Percentiles rank a stretch among this genome's conserved stretches.
phyloP scores from a whole-genome alignment of 2,329 filamentous ascomycete species.

The Ophiostoma pallidulum region DNA sequence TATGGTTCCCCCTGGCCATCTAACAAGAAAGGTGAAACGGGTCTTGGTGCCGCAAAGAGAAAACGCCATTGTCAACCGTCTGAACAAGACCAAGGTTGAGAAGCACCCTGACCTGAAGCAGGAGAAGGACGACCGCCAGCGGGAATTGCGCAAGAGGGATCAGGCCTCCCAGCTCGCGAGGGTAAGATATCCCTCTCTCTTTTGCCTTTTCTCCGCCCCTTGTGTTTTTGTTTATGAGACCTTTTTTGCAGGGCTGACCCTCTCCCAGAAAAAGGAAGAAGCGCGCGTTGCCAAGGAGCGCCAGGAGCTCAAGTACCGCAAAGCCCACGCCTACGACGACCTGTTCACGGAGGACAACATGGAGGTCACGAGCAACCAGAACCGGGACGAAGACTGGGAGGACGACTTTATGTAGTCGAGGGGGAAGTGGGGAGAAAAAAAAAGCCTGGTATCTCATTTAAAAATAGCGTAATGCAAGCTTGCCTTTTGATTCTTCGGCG shows the following conservation, averaged over 20 bases:
- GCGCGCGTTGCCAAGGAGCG: constrained; percentile 64
- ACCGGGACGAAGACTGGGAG: constrained; percentile 65
- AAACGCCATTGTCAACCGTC: constrained; percentile 88
- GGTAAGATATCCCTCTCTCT: constrained; percentile 35
- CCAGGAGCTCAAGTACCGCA: constrained; percentile 84
- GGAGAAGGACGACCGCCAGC: constrained; percentile 70
- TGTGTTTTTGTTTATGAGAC: no score
- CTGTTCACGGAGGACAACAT: constrained; percentile 77
- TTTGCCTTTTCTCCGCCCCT: neutral
- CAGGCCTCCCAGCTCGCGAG: constrained; percentile 51
- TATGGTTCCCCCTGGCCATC: neutral
- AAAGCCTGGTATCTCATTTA: neutral
- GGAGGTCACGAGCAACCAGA: constrained; percentile 71
- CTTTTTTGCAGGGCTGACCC: no score
- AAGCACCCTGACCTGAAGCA: constrained; percentile 73
- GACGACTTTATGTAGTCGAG: constrained; percentile 83
- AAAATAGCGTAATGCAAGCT: neutral
- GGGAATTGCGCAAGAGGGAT: constrained; percentile 63
- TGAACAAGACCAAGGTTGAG: constrained; percentile 93
- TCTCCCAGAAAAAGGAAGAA: constrained; percentile 67
- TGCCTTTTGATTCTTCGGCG: no score
- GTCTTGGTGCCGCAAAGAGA: constrained; percentile 71
- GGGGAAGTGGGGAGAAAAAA: no score
- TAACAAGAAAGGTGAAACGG: constrained; percentile 55
- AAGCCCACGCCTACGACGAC: constrained; percentile 96